Percentiles rank a stretch among this genome's conserved stretches.
phyloP scores from a whole-genome alignment of 495 filamentous ascomycete genomes.

The Schizothecium vesticola region DNA sequence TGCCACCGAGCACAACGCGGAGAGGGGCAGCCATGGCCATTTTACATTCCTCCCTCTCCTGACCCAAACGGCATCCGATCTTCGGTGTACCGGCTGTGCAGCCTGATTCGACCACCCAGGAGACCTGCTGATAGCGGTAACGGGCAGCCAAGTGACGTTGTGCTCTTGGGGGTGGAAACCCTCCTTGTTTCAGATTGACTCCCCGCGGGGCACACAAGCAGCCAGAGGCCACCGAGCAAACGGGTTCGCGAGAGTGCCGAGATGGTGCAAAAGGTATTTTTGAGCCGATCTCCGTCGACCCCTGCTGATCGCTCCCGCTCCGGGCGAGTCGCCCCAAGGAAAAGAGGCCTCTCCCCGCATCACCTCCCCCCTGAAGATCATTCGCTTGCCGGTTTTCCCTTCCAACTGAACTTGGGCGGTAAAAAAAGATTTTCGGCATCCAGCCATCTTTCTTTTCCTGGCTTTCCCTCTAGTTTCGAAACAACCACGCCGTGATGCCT shows the following conservation, averaged over 20 bases:
- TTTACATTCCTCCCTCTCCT: constrained; percentile 11
- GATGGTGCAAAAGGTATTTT: not conserved
- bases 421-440: not conserved
- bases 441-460: not conserved
- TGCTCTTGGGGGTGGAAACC: constrained; percentile 10
- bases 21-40: not conserved
- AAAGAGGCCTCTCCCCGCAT: constrained; percentile 8
- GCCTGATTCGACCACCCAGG: not conserved
- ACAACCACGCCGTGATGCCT: not conserved
- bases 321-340: not conserved
- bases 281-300: constrained; percentile 10
- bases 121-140: not conserved
- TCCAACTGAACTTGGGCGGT: not conserved
- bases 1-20: not conserved
- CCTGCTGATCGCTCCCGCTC: constrained; percentile 10
- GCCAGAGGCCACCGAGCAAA: constrained; percentile 4
- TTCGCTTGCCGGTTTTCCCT: not conserved
- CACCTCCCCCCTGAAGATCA: constrained; percentile 16
- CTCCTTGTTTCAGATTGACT: constrained; percentile 13
- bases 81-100: not conserved
- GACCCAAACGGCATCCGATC: constrained; percentile 4
- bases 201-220: constrained; percentile 9
- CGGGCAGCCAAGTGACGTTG: constrained; percentile 12
- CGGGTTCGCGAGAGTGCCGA: not conserved
- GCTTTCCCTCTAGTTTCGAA: not conserved